Base-by-base conservation (phyloP, 805 yeast species). In the Danielia reshetovae region DNA sequence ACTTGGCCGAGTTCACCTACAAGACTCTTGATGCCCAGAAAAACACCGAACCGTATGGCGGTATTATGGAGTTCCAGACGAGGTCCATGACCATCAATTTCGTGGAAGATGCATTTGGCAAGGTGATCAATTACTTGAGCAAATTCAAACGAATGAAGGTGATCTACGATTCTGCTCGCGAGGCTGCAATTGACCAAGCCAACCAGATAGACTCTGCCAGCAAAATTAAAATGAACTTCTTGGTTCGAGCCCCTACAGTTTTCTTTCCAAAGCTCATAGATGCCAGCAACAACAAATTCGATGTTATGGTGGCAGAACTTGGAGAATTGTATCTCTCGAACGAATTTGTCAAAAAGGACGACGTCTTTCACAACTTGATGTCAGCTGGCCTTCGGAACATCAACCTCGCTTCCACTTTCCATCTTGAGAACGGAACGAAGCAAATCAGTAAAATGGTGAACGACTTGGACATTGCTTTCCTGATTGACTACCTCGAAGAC, bases 151-250 rank as follows among this genome's bases (percentile, higher is more conserved):
- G 74, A 46, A 86, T 90, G 95, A 93, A 93, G 57, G 76, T 75
- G 4, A 69, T 89, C n/a, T 94, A 85, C 57, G 98, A 93, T 51
- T 66, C 74, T 14, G 95, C 97, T 0, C 74, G 97, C 38, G 86
- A 82, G 49, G 85, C 88, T 8, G 96, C 97, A 0, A 74, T 87
- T 46, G 76, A 82, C 46, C 95, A 85, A 55, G 93, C 93, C 0
- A 77, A 67, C 28, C 79, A 77, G 42, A 68, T 80, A 27, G 75
- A 76, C 34, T 68, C 62, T 37, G 76, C 85, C 1, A 72, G 65
- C 30, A 74, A 70, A 44, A 78, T 88, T 60, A 78, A 79, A 43
- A 74, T 89, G 52, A 84, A 89, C 48, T 59, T 94, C 22, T 58
- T 75, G 12, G 68, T 93, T 11, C 72, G 76, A 34, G 86, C 97